A percentile compares a stretch with the other conserved stretches of the same genome.
phyloP scores from a whole-genome alignment of 228 moss, liverwort and hornwort species.

The Sphagnum magellanicum region DNA sequence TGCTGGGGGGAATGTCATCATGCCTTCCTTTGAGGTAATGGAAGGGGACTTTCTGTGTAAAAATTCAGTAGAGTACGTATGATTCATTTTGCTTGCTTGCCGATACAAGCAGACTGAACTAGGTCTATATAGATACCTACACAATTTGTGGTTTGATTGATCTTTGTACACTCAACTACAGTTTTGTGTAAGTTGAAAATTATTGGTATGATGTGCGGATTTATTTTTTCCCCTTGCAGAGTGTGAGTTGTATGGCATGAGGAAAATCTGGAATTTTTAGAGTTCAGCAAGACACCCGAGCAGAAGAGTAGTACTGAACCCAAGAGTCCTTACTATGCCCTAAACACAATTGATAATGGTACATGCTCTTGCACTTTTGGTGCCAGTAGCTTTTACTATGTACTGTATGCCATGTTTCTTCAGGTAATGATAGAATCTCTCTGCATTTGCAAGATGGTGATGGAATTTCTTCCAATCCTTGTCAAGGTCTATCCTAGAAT shows the following conservation, averaged over 20 bases:
- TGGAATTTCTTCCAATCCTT: no score
- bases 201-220: neutral
- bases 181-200: neutral
- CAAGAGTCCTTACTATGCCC: conserved; percentile 92
- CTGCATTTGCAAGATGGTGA: neutral
- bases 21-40: no score
- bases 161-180: neutral
- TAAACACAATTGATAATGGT: conserved; percentile 56
- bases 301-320: conserved; percentile 94
- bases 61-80: neutral
- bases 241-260: conserved; percentile 95
- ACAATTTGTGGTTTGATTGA: neutral
- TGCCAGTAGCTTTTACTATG: neutral
- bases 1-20: no score
- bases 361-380: neutral
- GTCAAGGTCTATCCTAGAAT: neutral
- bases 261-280: conserved; percentile 86
- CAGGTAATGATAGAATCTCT: neutral
- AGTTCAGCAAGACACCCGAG: conserved; percentile 87
- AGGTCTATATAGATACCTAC: neutral
- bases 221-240: conserved; percentile 19
- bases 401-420: neutral
- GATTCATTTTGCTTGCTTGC: neutral
- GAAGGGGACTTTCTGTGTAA: no score
- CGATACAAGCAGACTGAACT: neutral